Base-by-base conservation (phyloP, 768 basidiomycete species). In the Asterophora parasitica region DNA sequence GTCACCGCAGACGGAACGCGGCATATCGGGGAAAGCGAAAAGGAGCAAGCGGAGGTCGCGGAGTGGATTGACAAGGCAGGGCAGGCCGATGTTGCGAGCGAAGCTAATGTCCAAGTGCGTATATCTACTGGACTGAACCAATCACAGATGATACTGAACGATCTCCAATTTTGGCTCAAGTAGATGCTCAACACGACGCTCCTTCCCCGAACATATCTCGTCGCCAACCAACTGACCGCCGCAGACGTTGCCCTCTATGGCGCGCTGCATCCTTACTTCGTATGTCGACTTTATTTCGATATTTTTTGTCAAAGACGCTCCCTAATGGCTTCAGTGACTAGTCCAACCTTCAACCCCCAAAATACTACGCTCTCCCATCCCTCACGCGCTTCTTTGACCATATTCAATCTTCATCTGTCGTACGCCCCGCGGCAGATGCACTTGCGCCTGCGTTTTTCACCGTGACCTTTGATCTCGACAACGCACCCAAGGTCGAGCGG, bases 321-420 rank as follows among this genome's bases (percentile, higher is more conserved):
- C 6, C 36, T 55, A 39, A 55, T 33, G 23, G 48, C 42, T 46
- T 33, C 34, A 49, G 48, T 50, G 38, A 44, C 16, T 51, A 95
- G 85, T 79, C 86, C 7, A 80, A 83, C 60, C 71, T 87, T 13
- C 77, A 81, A 57, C 74, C 87, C 4, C 55, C 75, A n/a, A 79
- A 88, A 61, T 86, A 89, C 71, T 85, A 89, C 62, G 69, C 83
- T 13, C 78, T 82, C 46, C 92, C 95, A 4, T 77, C 89, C 16
- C 65, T 98, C 32, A 88, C 88, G 34, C 88, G 96, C 37, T 97
- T 95, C 75, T 95, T 98, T 62, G 88, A 94, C 67, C 92, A 97
- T 67, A 78, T 99, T 49, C 95, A 98, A 69, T 76, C 80, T 38
- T 73, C 73, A 16, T 73, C 83, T 5, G 64, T 76, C 12, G 81